Conservation (phyloP, 495 filamentous ascomycete genomes). For the Glonium stellatum region DNA sequence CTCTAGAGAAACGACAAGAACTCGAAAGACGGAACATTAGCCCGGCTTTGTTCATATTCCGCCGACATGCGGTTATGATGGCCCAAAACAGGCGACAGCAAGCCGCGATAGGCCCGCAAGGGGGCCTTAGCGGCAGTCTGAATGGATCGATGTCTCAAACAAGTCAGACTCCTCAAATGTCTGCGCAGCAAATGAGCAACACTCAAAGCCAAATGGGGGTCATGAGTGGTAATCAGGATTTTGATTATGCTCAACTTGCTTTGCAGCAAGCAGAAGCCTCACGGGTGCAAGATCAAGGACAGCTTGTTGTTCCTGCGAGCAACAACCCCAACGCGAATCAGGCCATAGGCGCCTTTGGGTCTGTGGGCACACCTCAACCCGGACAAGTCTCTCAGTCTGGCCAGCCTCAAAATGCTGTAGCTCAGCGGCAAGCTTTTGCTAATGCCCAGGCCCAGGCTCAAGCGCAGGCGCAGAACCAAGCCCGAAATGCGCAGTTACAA, state of each 20-base stretch:
- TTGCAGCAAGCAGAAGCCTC: conserved; percentile 57
- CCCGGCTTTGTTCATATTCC: conserved; percentile 46
- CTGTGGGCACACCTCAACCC: conserved; percentile 35
- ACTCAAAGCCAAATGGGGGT: conserved; percentile 36
- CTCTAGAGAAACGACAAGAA: conserved; percentile 41
- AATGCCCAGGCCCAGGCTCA: conserved; percentile 26
- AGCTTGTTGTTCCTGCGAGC: conserved; percentile 60
- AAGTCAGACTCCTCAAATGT: conserved; percentile 39
- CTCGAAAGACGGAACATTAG: conserved; percentile 41
- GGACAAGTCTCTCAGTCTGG: conserved; percentile 38
- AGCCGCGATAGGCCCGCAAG: conserved; percentile 10
- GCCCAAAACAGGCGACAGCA: conserved; percentile 19
- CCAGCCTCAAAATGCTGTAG: conserved; percentile 38
- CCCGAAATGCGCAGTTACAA: conserved; percentile 29
- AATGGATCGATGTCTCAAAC: conserved; percentile 3
- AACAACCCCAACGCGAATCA: conserved; percentile 45
- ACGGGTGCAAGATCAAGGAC: conserved; percentile 57
- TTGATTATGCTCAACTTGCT: conserved; percentile 51
- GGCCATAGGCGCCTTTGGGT: conserved; percentile 36
- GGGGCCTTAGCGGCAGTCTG: conserved; percentile 1
- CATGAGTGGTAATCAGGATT: conserved; percentile 39
- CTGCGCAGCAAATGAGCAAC: conserved; percentile 30
- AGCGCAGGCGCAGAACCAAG: conserved; percentile 19
- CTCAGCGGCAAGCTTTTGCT: conserved; percentile 35
- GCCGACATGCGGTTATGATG: conserved; percentile 42